Percentiles rank a stretch among this genome's conserved stretches.
phyloP scores from a whole-genome alignment of 208 protist species.

The Herpetomonas samuelpessoai region DNA sequence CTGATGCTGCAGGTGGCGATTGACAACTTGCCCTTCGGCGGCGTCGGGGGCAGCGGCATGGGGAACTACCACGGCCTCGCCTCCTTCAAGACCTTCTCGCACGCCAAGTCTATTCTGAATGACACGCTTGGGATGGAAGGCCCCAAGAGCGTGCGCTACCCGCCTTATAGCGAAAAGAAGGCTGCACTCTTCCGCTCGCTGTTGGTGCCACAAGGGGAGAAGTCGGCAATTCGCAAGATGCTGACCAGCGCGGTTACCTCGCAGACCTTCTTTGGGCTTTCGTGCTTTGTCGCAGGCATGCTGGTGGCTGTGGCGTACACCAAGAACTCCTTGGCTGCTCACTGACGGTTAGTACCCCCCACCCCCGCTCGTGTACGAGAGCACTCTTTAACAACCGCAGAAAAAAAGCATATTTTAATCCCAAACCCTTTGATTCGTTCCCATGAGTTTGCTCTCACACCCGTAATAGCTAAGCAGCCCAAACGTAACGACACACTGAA shows the following conservation, averaged over 20 bases:
- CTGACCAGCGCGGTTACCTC: background rate
- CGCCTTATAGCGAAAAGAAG: slow-evolving; percentile 22
- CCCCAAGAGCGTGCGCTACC: slow-evolving; percentile 21
- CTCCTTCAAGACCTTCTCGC: slow-evolving; percentile 73
- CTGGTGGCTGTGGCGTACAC: background rate
- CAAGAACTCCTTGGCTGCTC: background rate
- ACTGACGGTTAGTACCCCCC: no score
- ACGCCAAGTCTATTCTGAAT: slow-evolving; percentile 29
- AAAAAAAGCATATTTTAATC: no score
- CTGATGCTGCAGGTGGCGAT: slow-evolving; percentile 41
- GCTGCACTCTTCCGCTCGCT: background rate
- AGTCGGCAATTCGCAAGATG: background rate
- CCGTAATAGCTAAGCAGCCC: no score
- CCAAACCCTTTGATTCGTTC: no score
- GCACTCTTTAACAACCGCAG: no score
- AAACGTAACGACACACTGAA: no score
- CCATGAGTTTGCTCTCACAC: no score
- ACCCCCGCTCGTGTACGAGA: no score
- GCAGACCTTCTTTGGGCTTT: background rate
- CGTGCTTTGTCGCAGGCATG: background rate
- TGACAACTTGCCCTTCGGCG: slow-evolving; percentile 86
- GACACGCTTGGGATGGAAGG: slow-evolving; percentile 17
- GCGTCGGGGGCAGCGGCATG: slow-evolving; percentile 86
- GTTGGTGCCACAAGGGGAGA: background rate
- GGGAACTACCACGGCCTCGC: slow-evolving; percentile 83